Evolutionary conservation across 306 rosid genomes (phyloP).

Genomic region (Fragaria ananassa): DNA sequence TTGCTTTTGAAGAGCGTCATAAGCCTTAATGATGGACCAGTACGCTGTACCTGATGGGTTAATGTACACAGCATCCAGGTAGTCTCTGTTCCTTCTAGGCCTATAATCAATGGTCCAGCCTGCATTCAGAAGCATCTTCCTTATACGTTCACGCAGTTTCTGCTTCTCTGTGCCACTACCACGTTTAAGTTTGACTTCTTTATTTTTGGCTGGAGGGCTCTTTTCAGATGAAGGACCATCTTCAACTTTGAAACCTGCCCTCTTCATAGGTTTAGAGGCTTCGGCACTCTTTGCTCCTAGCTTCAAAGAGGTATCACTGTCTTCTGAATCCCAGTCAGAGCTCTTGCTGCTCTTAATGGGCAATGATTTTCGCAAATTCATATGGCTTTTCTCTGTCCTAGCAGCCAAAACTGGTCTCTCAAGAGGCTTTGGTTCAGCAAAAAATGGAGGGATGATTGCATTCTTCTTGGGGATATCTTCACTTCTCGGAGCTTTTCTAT

Average conservation of each 20-base stretch:
- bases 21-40: slow-evolving; percentile 98
- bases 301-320: slow-evolving; percentile 65
- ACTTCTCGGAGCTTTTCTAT: slow-evolving; percentile 42
- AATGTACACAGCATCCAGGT: slow-evolving; percentile 93
- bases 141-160: slow-evolving; percentile 77
- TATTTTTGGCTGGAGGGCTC: slow-evolving; percentile 34
- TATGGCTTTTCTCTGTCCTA: slow-evolving; percentile 48
- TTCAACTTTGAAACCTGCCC: slow-evolving; percentile 44
- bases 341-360: slow-evolving; percentile 54
- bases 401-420: slow-evolving; percentile 43
- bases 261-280: slow-evolving; percentile 46
- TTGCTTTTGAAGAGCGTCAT: slow-evolving; percentile 93
- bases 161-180: slow-evolving; percentile 97
- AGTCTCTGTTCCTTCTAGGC: slow-evolving; percentile 94
- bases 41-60: slow-evolving; percentile 87
- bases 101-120: slow-evolving; percentile 96
- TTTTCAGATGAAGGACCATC: slow-evolving; percentile 58
- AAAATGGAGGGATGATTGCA: slow-evolving; percentile 33
- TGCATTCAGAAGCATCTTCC: slow-evolving; percentile 79
- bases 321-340: slow-evolving; percentile 55
- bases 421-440: slow-evolving; percentile 38
- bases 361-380: slow-evolving; percentile 40
- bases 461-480: slow-evolving; percentile 52
- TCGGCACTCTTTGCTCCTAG: slow-evolving; percentile 43
- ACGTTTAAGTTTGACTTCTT: slow-evolving; percentile 75